Evolutionary conservation across 1,284 basidiomycete genomes (phyloP), one percentile per base, ranked within the genome.

Genomic region (Coniophora puteana): DNA sequence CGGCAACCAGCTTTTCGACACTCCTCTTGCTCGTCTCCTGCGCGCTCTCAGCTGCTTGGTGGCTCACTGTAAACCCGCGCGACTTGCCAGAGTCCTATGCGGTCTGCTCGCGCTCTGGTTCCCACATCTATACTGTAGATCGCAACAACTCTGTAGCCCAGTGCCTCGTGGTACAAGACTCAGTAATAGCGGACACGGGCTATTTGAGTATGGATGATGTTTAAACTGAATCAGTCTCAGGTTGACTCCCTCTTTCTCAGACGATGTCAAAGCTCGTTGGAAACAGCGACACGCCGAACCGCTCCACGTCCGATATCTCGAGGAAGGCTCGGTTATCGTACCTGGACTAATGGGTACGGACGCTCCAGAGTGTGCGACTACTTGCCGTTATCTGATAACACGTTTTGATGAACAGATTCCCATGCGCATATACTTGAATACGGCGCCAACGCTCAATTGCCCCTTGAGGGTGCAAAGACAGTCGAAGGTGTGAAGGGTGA

Each of bases 401-500:
- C n/a, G n/a, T n/a, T n/a, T n/a, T n/a, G n/a, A n/a, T n/a, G 13
- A 25, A 16, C 51, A 86, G 91, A 93, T 63, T 85, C 89, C 1
- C 91, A 93, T 65, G 83, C 74, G 0, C 89, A 91, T 53, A 78
- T 86, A 36, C 67, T 90, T 12, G 83, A 87, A 56, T 87, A 88
- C 54, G 87, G 88, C 18, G 78, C 80, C 21, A 76, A 71, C 31
- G 75, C 68, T 38, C 69, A 78, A 48, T 71, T 88, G 33, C 76
- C 76, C 27, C 69, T 94, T 4, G 78, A 81, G 54, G 81, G 80
- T 24, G 78, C 79, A 5, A 70, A 65, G 39, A 80, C 74, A 5
- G 68, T 80, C 10, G 56, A 71, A 58, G 87, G 82, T 76, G 42
- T 36, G 50, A 20, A 22, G 14, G 38, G 30, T 18, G 51, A 29